Evolutionary conservation across 768 basidiomycete genomes (phyloP), one percentile per base, ranked within the genome.

Genomic region (Albatrellus ellisii): DNA sequence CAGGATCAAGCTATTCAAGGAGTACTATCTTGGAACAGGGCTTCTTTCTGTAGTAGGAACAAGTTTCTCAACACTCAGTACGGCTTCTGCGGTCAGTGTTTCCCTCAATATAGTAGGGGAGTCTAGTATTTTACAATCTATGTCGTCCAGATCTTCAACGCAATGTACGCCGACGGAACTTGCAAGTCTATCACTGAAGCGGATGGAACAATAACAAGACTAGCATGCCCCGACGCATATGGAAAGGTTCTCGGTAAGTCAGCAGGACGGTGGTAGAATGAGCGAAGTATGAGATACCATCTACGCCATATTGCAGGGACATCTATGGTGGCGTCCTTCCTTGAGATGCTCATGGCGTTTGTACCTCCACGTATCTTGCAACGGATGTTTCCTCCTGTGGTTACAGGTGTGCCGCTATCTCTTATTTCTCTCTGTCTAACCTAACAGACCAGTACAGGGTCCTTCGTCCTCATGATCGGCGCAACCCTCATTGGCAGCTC

Each of bases 41-140:
- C 59, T 89, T 15, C 66, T 90, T 42, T 77, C 76, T 6, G 84
- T 89, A 14, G 83, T 88, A 4, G 87, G 86, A 14, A 84, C 79
- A 1, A 81, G 78, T 52, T 87, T 88, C 52, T 70, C 83, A 4
- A 85, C 84, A 0, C 65, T 89, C 10, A 79, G 77, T 35, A 82
- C 81, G 1, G 84, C 79, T 1, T 69, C 71, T 52, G 68, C 80
- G 3, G 79, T 80, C 47, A 2, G 75, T 59, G 1, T 1, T 17
- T 20, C 18, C 20, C 4, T 18, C 5, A 3, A 18, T 14, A 15
- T 24, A 5, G 14, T 10, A 39, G 20, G 26, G 21, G 8, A n/a
- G n/a, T n/a, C n/a, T n/a, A n/a, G n/a, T n/a, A n/a, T n/a, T n/a
- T n/a, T 8, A 4, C 26, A 38, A 29, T 22, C 18, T 9, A 10